These are phyloP conservation scores for Whalleya microplaca DNA, from an alignment of 2,329 filamentous ascomycete species.

Conservation along the genomic window DNA sequence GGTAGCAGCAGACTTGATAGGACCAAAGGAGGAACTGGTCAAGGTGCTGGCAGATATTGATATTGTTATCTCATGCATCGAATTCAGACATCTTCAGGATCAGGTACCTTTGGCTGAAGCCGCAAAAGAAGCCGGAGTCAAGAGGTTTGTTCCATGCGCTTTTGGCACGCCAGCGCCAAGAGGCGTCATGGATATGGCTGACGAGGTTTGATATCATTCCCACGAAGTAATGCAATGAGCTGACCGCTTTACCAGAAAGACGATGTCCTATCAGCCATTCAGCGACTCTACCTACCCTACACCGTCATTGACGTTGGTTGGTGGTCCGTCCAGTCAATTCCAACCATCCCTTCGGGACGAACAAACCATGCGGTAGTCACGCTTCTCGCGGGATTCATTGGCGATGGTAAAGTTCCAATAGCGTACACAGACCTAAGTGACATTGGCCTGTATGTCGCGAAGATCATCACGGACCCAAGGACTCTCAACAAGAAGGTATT, in stretches of 20 bases:
- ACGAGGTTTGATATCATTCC: constrained; percentile 21
- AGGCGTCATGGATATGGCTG: constrained; percentile 35
- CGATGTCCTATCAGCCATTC: constrained; percentile 23
- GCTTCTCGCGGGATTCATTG: constrained; percentile 36
- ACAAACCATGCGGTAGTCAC: constrained; percentile 8
- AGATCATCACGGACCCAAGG: constrained; percentile 51
- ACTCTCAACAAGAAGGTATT: constrained; percentile 56
- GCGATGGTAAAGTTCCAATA: constrained; percentile 46
- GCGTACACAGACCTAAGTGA: constrained; percentile 51
- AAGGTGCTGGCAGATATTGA: constrained; percentile 47
- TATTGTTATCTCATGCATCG: constrained; percentile 49
- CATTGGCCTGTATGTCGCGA: constrained; percentile 52
- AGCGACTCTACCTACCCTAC: constrained; percentile 24
- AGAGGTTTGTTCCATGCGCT: constrained; percentile 55
- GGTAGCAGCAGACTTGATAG: constrained; percentile 46
- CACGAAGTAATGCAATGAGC: background rate
- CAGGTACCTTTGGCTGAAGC: constrained; percentile 53
- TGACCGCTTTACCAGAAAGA: constrained; percentile 20
- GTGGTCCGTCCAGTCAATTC: constrained; percentile 20
- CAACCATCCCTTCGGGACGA: constrained; percentile 18
- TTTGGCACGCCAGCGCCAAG: constrained; percentile 51
- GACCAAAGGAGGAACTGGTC: constrained; percentile 45
- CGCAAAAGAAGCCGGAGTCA: constrained; percentile 51
- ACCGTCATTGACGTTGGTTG: constrained; percentile 30
- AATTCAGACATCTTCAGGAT: constrained; percentile 39